Conservation (phyloP, 176 grass and related monocot genomes). For the Cymbopogon citratus region DNA sequence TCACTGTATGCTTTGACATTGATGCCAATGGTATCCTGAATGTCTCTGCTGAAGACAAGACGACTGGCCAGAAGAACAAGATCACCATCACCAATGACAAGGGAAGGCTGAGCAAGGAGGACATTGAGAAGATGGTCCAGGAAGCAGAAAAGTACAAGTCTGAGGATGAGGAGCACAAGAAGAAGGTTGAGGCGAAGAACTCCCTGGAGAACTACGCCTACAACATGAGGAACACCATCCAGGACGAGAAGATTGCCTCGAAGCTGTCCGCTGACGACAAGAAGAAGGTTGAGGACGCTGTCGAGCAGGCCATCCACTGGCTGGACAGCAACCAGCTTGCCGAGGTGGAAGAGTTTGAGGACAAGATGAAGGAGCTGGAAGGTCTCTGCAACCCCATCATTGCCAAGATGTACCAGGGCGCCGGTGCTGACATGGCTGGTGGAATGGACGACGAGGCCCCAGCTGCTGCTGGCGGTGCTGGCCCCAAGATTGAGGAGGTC, state of each 20-base stretch:
- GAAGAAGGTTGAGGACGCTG: constrained; percentile 38
- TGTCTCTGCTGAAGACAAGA: constrained; percentile 52
- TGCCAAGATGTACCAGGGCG: constrained; percentile 54
- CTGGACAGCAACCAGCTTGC: constrained; percentile 43
- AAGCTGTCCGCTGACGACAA: constrained; percentile 27
- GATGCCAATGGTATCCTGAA: constrained; percentile 55
- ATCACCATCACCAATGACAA: constrained; percentile 58
- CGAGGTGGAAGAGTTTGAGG: constrained; percentile 40
- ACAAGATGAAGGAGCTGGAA: constrained; percentile 52
- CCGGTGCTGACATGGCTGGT: constrained; percentile 33
- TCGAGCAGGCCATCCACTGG: constrained; percentile 43
- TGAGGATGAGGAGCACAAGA: constrained; percentile 53
- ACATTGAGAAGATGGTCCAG: constrained; percentile 60
- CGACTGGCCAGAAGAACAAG: constrained; percentile 52
- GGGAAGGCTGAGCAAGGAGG: constrained; percentile 53
- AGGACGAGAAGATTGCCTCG: constrained; percentile 53
- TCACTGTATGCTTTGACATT: constrained; percentile 53
- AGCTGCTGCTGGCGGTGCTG: constrained; percentile 34
- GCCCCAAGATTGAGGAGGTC: constrained; percentile 58
- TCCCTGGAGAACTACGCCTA: constrained; percentile 53
- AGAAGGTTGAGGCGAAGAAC: constrained; percentile 45
- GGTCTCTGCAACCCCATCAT: constrained; percentile 58
- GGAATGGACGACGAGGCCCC: constrained; percentile 45
- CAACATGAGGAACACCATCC: constrained; percentile 60
- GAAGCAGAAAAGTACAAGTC: constrained; percentile 54